These are phyloP conservation scores for Ophiostoma piceae DNA, from an alignment of 2,329 filamentous ascomycete species.

Conservation along the genomic window DNA sequence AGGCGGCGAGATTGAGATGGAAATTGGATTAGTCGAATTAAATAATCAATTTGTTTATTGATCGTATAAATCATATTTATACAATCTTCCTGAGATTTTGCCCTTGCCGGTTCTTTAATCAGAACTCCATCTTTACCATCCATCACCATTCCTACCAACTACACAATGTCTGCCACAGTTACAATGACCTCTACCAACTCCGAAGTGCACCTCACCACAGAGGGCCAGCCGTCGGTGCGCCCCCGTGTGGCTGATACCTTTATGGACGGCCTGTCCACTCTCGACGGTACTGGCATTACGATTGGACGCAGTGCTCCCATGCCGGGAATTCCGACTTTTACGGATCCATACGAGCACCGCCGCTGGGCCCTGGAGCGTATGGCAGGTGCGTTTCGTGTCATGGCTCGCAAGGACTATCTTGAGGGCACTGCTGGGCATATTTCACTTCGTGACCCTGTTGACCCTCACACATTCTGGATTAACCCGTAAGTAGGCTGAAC, in stretches of 20 bases:
- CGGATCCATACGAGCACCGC: background rate
- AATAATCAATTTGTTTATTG: background rate
- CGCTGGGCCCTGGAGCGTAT: background rate
- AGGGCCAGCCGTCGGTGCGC: background rate
- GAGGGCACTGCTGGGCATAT: background rate
- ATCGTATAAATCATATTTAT: background rate
- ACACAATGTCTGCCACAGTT: background rate
- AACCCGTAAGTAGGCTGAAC: background rate
- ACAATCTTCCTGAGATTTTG: background rate
- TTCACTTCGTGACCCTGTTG: background rate
- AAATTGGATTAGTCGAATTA: too few species aligned
- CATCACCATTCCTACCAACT: background rate
- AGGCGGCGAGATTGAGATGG: background rate
- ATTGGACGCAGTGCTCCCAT: background rate
- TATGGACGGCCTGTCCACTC: background rate
- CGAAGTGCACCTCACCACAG: background rate
- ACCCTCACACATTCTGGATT: background rate
- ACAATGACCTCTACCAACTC: background rate
- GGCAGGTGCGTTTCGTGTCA: background rate
- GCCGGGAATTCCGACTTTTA: background rate
- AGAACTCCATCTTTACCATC: too few species aligned
- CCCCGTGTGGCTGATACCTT: background rate
- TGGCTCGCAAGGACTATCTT: background rate
- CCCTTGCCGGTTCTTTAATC: too few species aligned
- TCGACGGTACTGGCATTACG: background rate